Evolutionary conservation across 441 rosid species (phyloP).

Genomic region (Populus hybrid): DNA sequence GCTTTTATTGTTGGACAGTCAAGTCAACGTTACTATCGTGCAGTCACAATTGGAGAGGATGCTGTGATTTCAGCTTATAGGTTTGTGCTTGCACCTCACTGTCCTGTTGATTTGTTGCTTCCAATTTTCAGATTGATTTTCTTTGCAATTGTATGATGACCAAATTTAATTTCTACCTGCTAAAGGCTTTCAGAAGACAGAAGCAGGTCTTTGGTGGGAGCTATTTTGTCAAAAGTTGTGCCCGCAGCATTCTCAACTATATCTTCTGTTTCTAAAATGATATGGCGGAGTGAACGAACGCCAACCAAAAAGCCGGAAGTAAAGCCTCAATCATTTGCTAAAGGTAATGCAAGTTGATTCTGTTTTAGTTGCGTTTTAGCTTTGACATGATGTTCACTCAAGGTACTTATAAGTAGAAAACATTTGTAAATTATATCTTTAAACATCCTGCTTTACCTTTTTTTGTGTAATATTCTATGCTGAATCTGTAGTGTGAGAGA

Average conservation of each 20-base stretch:
- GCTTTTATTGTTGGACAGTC: constrained; percentile 98
- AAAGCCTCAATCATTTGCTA: constrained; percentile 80
- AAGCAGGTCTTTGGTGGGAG: constrained; percentile 85
- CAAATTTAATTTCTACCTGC: constrained; percentile 14
- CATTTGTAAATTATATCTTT: too few species aligned
- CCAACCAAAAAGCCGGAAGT: constrained; percentile 54
- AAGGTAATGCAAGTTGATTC: constrained; percentile 41
- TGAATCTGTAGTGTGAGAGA: neutral
- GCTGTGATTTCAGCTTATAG: constrained; percentile 94
- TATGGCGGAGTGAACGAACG: constrained; percentile 78
- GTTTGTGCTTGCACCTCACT: constrained; percentile 24
- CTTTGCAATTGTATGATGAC: neutral
- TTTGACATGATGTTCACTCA: neutral
- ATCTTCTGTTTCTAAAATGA: constrained; percentile 79
- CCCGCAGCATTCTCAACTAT: constrained; percentile 91
- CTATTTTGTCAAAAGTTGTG: constrained; percentile 85
- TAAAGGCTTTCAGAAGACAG: constrained; percentile 88
- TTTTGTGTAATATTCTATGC: neutral
- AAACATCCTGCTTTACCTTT: too few species aligned
- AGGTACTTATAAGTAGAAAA: neutral
- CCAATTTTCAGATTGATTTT: neutral
- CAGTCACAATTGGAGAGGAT: constrained; percentile 89
- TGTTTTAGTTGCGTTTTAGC: neutral
- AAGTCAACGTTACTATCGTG: constrained; percentile 89
- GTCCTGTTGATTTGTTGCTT: neutral